Base-by-base conservation (phyloP, 164 flowering plant species). In the Magnolia officinalis region DNA sequence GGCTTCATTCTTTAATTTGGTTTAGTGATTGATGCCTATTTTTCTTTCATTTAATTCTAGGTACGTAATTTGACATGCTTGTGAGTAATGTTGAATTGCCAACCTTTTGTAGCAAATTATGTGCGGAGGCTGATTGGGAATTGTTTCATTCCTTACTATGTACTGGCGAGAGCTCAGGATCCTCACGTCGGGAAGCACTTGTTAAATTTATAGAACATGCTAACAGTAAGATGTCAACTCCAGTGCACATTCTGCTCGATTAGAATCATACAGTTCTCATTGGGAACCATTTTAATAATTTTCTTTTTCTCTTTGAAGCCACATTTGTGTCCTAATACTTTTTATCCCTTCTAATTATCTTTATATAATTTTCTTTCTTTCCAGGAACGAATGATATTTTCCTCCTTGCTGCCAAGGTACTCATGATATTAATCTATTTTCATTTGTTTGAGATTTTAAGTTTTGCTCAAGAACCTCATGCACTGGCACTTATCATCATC, bases 361-460 rank as follows among this genome's bases (percentile, higher is more conserved):
- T 77, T 72, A 31, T 68, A 59, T 58, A 72, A 29, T 50, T 18
- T 75, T 73, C 65, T 72, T 73, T 24, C 8, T 73, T 73, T 72
- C 59, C 91, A 96, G 98, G 90, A 79, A 92, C 99, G 71, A 96
- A 94, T 84, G 98, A 96, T 73, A 93, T 96, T 63, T 96, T 96
- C 82, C 82, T 91, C 76, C 97, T 92, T 80, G 97, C 97, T 76
- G 97, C 96, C n/a, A 96, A 96, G 97, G 98, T 94, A 86, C 78
- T 77, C 31, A 70, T 76, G 19, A 37, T 75, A 45, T 18, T 74
- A 70, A n/a, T 50, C 55, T 55, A 10, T 63, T 70, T 75, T 26
- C 49, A 63, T 68, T 26, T 29, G 71, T 8, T 68, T 26, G 18
- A 11, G 69, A 37, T 1, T 63, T 29, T 9, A 26, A 26, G 29